Conservation (phyloP, 768 basidiomycete species). For the Mycena kentingensis region DNA sequence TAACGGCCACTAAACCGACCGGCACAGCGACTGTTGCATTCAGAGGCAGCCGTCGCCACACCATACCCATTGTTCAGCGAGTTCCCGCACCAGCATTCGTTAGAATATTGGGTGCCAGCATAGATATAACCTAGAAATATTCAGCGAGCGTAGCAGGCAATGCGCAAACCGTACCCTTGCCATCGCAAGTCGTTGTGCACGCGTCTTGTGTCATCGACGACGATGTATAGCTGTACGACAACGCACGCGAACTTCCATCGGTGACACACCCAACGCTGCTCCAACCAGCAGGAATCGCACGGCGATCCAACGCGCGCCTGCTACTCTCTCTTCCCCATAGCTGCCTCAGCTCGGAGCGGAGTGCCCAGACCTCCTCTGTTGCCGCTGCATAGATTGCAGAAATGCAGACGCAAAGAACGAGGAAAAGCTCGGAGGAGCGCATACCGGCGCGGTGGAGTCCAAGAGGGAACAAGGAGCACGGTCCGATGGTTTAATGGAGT, state of each 20-base stretch:
- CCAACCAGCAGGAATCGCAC: conserved; percentile 10
- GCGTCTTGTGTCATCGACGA: conserved; percentile 7
- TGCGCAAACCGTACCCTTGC: neutral
- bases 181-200: conserved; percentile 7
- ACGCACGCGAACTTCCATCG: conserved; percentile 6
- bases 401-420: too few species aligned
- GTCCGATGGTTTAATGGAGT: too few species aligned
- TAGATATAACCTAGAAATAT: conserved; percentile 1
- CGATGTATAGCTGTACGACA: conserved; percentile 6
- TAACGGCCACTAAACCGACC: neutral
- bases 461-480: too few species aligned
- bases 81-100: conserved; percentile 10
- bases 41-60: neutral
- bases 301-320: neutral
- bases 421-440: too few species aligned
- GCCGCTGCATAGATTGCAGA: too few species aligned
- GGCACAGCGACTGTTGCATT: conserved; percentile 7
- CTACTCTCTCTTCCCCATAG: neutral
- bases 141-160: neutral
- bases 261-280: conserved; percentile 4
- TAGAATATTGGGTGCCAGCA: neutral
- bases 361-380: too few species aligned
- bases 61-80: conserved; percentile 6
- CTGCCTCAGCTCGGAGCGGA: neutral
- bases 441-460: too few species aligned